A percentile compares a stretch with the other conserved stretches of the same genome.
Conservation (phyloP, 2,329 filamentous ascomycete genomes). For the Fusarium sulawesiense region DNA sequence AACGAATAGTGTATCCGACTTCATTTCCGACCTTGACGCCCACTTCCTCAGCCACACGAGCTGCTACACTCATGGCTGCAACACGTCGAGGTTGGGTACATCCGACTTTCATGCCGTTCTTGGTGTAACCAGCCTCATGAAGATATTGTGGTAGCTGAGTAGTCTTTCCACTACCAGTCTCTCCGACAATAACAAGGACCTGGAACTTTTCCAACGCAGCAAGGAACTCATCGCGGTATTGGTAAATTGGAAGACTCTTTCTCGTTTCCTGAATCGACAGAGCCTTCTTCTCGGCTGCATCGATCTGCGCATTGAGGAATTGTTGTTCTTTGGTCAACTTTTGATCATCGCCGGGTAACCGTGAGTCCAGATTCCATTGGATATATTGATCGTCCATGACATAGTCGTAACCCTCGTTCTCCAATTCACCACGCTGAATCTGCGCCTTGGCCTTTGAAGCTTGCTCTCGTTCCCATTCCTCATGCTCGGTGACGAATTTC, state of each 20-base stretch:
- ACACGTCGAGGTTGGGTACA: constrained; percentile 96
- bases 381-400: constrained; percentile 94
- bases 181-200: constrained; percentile 90
- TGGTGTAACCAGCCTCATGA: constrained; percentile 89
- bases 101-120: constrained; percentile 84
- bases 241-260: constrained; percentile 89
- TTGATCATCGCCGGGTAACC: constrained; percentile 76
- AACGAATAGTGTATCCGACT: constrained; percentile 94
- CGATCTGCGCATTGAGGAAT: constrained; percentile 81
- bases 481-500: constrained; percentile 90
- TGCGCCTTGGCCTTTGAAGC: constrained; percentile 88
- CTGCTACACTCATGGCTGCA: constrained; percentile 97
- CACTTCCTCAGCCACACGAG: constrained; percentile 94
- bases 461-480: constrained; percentile 96
- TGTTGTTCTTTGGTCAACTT: constrained; percentile 81
- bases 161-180: constrained; percentile 95
- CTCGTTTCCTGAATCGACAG: constrained; percentile 90
- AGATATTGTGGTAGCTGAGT: constrained; percentile 96
- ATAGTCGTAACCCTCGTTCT: constrained; percentile 89
- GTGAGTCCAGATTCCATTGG: constrained; percentile 82
- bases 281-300: constrained; percentile 89
- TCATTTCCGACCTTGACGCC: constrained; percentile 90
- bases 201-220: constrained; percentile 88
- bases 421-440: constrained; percentile 77
- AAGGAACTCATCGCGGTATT: constrained; percentile 86